Evolutionary conservation across 495 filamentous ascomycete species (phyloP).

Genomic region (Penicillium coffeae): DNA sequence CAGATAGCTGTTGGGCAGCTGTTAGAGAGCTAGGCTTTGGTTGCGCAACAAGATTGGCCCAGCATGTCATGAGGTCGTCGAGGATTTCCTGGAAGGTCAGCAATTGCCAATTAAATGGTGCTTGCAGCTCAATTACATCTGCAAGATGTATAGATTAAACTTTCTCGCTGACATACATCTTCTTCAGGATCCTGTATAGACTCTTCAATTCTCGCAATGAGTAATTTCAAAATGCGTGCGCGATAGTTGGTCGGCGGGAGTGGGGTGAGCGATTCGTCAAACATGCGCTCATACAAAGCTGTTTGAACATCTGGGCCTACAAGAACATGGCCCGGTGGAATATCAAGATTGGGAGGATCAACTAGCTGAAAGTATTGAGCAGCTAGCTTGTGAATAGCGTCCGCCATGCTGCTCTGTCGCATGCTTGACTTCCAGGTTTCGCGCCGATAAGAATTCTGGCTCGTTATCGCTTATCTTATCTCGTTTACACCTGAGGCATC

Average conservation of each 20-base stretch:
- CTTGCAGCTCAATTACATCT: too few species aligned
- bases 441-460: constrained; percentile 5
- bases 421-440: not conserved
- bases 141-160: too few species aligned
- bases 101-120: not conserved
- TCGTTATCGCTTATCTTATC: not conserved
- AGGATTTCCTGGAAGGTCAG: constrained; percentile 62
- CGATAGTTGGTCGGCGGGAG: constrained; percentile 65
- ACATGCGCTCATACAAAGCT: constrained; percentile 59
- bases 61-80: constrained; percentile 61
- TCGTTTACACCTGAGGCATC: not conserved
- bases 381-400: constrained; percentile 23
- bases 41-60: constrained; percentile 56
- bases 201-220: constrained; percentile 61
- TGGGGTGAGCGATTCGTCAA: constrained; percentile 50
- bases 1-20: constrained; percentile 69
- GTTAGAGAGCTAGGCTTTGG: constrained; percentile 55
- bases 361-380: constrained; percentile 67
- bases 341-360: constrained; percentile 50
- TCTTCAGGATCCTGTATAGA: constrained; percentile 71
- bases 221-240: constrained; percentile 65
- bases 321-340: constrained; percentile 52
- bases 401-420: constrained; percentile 7
- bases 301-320: constrained; percentile 54
- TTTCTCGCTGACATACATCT: too few species aligned